Base-by-base conservation (phyloP, 345 rosid species). In the Iberis pinnata region DNA sequence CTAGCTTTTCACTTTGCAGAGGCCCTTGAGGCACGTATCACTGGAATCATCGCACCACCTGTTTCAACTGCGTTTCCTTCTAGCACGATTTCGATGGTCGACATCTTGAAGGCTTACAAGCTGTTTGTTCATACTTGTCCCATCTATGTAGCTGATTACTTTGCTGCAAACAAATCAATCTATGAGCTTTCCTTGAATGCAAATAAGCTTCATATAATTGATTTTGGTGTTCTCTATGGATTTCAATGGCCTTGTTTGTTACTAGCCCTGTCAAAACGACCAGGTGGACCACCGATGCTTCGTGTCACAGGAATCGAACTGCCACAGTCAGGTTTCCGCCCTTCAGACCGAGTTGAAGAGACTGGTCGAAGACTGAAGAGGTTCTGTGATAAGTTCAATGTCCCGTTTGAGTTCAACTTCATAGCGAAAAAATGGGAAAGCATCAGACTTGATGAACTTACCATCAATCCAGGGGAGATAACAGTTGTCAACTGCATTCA, bases 181-280 rank as follows among this genome's bases (percentile, higher is more conserved):
- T 56, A 52, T 26, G 78, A 73, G 40, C 49, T 65, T 38, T 64
- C 78, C 4, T 56, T 55, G 72, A 70, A 76, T 20, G 77, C 81
- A 43, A 64, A 71, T 3, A 79, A 53, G 20, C 69, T 86, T 11
- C 95, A 86, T 63, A 81, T 86, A 9, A 75, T 86, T 33, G 92
- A 81, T 63, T 81, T 86, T 20, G 95, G 95, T 1, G 76, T 83
- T 49, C 73, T 77, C 25, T 86, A 83, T 51, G 95, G 95, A 16
- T 83, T 86, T 56, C 95, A 86, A 36, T 86, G 95, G 95, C 92
- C 95, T 37, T 79, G 86, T 70, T 67, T 86, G 15, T 76, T 86
- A 53, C 80, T 66, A 45, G 72, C 66, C 0, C 49, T 81, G 17
- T 79, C 95, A 0, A 27, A 59, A 42, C 58, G 83, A 41, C 48